Evolutionary conservation across 2,329 filamentous ascomycete species (phyloP).

Genomic region (Cladosporium austrohemisphaericum): DNA sequence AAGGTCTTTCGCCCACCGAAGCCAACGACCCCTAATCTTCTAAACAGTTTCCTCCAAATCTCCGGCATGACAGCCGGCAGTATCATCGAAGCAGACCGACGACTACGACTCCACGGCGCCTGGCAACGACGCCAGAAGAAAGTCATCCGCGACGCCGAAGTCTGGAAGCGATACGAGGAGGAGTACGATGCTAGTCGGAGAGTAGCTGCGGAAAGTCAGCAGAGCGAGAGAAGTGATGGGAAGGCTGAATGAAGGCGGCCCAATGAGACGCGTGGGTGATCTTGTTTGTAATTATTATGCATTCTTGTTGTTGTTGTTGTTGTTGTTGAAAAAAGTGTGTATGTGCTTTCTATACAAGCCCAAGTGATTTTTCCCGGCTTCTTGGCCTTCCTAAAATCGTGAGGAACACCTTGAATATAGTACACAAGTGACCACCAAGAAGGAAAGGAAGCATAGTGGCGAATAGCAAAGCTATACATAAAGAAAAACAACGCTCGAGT

Average conservation of each 20-base stretch:
- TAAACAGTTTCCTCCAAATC: constrained; percentile 70
- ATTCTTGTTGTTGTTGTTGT: too few species aligned
- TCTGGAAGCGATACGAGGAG: constrained; percentile 65
- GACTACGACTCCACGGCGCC: constrained; percentile 65
- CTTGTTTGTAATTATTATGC: neutral
- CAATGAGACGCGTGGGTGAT: neutral
- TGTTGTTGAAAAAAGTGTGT: too few species aligned
- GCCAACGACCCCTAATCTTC: neutral
- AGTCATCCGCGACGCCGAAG: constrained; percentile 60
- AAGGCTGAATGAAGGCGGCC: neutral
- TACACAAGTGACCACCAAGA: neutral
- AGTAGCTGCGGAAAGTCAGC: neutral
- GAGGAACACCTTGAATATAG: too few species aligned
- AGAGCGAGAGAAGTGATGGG: neutral
- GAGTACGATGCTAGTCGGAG: constrained; percentile 40
- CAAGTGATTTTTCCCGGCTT: too few species aligned
- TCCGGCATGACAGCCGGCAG: constrained; percentile 77
- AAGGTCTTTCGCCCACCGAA: too few species aligned
- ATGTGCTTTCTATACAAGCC: too few species aligned
- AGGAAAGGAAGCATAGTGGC: neutral
- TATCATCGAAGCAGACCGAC: constrained; percentile 70
- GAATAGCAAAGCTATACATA: too few species aligned
- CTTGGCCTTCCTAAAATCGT: too few species aligned
- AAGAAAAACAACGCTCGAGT: neutral
- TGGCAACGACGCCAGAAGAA: constrained; percentile 62